Evolutionary conservation across 2,329 filamentous ascomycete species (phyloP).

Genomic region (Pseudogymnoascus sp.): DNA sequence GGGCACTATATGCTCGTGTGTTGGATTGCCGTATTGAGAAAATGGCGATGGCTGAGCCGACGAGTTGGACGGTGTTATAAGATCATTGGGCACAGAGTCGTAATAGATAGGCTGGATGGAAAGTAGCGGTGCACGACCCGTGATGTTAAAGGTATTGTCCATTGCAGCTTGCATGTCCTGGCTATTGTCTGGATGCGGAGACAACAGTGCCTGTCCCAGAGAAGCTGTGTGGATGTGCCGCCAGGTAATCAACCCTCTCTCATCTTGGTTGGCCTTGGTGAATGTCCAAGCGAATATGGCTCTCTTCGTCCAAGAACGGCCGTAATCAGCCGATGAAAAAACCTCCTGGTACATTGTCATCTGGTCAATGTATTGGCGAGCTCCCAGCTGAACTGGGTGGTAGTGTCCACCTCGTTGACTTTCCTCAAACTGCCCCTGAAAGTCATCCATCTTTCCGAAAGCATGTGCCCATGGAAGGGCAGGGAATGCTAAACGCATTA

Average conservation of each 20-base stretch:
- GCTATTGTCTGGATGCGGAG: conserved; percentile 18
- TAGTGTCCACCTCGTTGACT: conserved; percentile 37
- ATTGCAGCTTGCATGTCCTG: not conserved
- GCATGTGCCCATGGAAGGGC: conserved; percentile 25
- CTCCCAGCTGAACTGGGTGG: conserved; percentile 28
- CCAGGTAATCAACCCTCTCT: conserved; percentile 49
- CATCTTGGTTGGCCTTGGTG: conserved; percentile 40
- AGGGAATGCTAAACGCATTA: conserved; percentile 23
- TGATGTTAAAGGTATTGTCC: not conserved
- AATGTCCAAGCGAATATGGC: conserved; percentile 57
- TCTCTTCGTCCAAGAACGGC: conserved; percentile 43
- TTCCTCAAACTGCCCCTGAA: conserved; percentile 28
- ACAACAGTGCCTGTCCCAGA: conserved; percentile 22
- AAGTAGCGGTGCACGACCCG: not conserved
- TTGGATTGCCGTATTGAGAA: conserved; percentile 1
- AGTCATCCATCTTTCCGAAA: conserved; percentile 20
- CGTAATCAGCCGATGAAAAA: conserved; percentile 44
- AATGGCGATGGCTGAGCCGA: not conserved
- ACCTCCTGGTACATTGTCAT: conserved; percentile 62
- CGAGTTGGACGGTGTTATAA: not conserved
- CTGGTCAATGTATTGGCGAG: conserved; percentile 48
- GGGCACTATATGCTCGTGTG: not conserved
- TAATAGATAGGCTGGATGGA: not conserved
- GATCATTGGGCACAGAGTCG: not conserved
- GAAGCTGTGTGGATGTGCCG: conserved; percentile 39